Base-by-base conservation (phyloP, 1,139 yeast species). In the Geotrichum fermentans region DNA sequence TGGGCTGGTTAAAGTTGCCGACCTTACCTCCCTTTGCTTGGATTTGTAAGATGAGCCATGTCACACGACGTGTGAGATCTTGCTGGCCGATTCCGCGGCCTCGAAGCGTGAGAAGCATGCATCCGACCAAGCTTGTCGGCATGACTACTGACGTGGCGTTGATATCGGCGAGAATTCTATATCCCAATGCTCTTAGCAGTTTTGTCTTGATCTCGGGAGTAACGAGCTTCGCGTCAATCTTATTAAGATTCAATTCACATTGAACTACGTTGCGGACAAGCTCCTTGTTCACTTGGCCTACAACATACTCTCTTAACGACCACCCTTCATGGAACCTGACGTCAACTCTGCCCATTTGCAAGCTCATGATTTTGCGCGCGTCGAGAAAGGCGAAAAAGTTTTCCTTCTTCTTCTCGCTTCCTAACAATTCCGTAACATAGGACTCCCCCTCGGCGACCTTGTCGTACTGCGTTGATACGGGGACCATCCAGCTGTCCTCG, bases 371-470 rank as follows among this genome's bases (percentile, higher is more conserved):
- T 17, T 64, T 60, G 8, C 71, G 59, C 1, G 72, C 64, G 37
- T 65, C 64, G 47, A 71, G 47, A 50, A 71, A 70, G 21, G 65
- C 63, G 48, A 58, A 54, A 24, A 71, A 56, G 20, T 64, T 63
- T 55, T 71, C 74, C 47, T 63, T 63, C 45, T 73, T 73, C 61
- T 80, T 80, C 58, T 80, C 84, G 49, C 72, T 70, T 17, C 86
- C 86, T 52, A 78, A 70, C 52, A 80, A 69, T 61, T 80, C 86
- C 40, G 75, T 73, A 45, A 80, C 76, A 59, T 79, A 80, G 3
- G 81, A 75, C 58, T 80, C 83, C 6, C 82, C 77, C 61, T 80
- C 86, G 48, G 80, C 79, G n/a, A 80, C 80, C 55, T 82, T 72
- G 63, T 80, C 86, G 58, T 80, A 80, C 50, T 80, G 79, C 20